phyloP scores from a whole-genome alignment of 352 stramenopile genomes.

The Thraustotheca clavata region DNA sequence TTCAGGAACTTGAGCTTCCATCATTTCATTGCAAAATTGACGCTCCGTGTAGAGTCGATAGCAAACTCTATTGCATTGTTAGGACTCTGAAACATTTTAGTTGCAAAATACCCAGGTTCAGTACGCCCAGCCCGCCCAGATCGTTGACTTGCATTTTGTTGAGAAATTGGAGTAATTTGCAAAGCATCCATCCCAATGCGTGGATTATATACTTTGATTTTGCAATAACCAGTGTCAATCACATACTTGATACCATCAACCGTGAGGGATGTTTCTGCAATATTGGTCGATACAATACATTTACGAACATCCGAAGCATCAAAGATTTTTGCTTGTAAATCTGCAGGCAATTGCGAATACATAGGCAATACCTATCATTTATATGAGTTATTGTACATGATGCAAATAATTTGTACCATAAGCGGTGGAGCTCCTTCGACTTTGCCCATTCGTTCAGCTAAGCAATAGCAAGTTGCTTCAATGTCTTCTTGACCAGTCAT shows the following conservation, averaged over 20 bases:
- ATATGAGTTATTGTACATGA: not conserved
- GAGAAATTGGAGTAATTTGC: slow-evolving; percentile 92
- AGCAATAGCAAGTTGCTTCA: slow-evolving; percentile 90
- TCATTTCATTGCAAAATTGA: slow-evolving; percentile 95
- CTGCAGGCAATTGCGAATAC: slow-evolving; percentile 97
- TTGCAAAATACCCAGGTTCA: slow-evolving; percentile 45
- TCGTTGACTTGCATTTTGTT: slow-evolving; percentile 97
- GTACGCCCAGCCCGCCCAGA: slow-evolving; percentile 91
- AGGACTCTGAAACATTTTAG: slow-evolving; percentile 38
- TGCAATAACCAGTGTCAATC: slow-evolving; percentile 97
- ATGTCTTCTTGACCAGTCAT: slow-evolving; percentile 99
- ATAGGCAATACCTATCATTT: slow-evolving; percentile 89
- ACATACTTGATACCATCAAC: slow-evolving; percentile 98
- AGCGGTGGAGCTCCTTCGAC: slow-evolving; percentile 90
- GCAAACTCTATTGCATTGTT: slow-evolving; percentile 76
- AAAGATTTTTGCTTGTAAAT: slow-evolving; percentile 98
- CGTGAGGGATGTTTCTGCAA: slow-evolving; percentile 94
- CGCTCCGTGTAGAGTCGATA: slow-evolving; percentile 97
- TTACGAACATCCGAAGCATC: slow-evolving; percentile 92
- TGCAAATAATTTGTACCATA: slow-evolving; percentile 39
- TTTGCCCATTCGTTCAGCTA: slow-evolving; percentile 93
- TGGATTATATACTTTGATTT: slow-evolving; percentile 99
- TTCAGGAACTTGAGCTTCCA: slow-evolving; percentile 96
- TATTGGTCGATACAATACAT: slow-evolving; percentile 98
- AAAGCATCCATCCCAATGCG: slow-evolving; percentile 99